Conservation (phyloP, 176 grass and related monocot species). For the Poa annua region DNA sequence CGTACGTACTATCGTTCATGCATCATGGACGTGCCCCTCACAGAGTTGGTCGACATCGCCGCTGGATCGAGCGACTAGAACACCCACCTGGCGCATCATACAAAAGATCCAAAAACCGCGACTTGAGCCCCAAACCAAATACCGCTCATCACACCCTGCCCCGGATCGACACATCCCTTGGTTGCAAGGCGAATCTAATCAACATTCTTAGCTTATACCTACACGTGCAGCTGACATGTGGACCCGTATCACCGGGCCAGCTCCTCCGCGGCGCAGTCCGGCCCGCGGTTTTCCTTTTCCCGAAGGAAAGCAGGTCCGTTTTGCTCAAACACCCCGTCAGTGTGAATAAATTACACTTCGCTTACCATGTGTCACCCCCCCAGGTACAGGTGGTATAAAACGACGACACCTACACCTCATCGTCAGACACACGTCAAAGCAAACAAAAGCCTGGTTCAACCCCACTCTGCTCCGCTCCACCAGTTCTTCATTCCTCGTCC, state of each 20-base stretch:
- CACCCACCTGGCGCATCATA: neutral
- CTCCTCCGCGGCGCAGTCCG: neutral
- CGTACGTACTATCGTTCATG: too few relatives aligned
- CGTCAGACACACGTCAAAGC: conserved; percentile 41
- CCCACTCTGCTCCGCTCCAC: neutral
- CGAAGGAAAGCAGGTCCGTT: neutral
- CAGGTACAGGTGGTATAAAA: conserved; percentile 50
- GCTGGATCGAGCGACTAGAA: neutral
- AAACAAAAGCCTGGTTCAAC: neutral
- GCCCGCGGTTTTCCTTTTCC: conserved; percentile 41
- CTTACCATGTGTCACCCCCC: neutral
- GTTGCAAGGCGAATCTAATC: neutral
- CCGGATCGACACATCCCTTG: too few relatives aligned
- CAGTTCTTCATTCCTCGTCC: neutral
- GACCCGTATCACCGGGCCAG: neutral
- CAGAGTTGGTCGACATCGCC: neutral
- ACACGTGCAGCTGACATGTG: neutral
- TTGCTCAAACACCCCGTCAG: neutral
- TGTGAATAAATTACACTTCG: neutral
- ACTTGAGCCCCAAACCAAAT: conserved; percentile 45
- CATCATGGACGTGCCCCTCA: too few relatives aligned
- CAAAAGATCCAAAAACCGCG: conserved; percentile 31
- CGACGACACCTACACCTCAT: neutral
- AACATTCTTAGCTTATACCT: neutral
- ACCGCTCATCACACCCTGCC: neutral